Base-by-base conservation (phyloP, 306 rosid genomes). In the Delonix regia region DNA sequence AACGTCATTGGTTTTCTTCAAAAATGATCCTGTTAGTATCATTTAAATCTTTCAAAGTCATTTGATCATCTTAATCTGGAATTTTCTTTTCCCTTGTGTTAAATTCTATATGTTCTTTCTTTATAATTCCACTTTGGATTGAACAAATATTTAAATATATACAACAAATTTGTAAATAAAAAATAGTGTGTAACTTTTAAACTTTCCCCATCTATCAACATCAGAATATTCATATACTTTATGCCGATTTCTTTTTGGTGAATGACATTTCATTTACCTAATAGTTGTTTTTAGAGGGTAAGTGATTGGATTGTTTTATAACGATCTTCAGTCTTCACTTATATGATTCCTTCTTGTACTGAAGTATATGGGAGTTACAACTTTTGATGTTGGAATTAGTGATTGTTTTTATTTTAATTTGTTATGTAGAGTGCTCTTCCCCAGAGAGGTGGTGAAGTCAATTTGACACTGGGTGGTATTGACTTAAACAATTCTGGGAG, bases 401-500 rank as follows among this genome's bases (percentile, higher is more conserved):
- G 6, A 83, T 38, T 73, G 36, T 76, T 44, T 76, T 62, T 47
- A 68, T 69, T 66, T 83, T 67, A 49, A 36, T 76, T 73, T 83
- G 25, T 86, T 53, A 73, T 84, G 60, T 73, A 96, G 99, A 93
- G 91, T 80, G 89, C 96, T 75, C 97, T 96, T 83, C 96, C 98
- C 8, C 99, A 91, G 79, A 88, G 87, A 88, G 98, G 98, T 13
- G 99, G 99, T 76, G 98, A 96, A 86, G 99, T 96, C 59, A 91
- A 96, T 85, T 76, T 96, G 82, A 96, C 99, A 49, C 81, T 96
- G 87, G 98, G 99, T 27, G 99, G 99, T 83, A 96, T 96, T 79
- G 99, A 96, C 97, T 92, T 96, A 75, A 96, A 96, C 88, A 96
- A 96, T 84, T 93, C 99, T 11, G 99, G 99, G 80, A 96, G 99